A percentile compares a stretch with the other conserved stretches of the same genome.
Evolutionary conservation across 352 stramenopile genomes (phyloP).

Genomic region (Globisporangium lucens): DNA sequence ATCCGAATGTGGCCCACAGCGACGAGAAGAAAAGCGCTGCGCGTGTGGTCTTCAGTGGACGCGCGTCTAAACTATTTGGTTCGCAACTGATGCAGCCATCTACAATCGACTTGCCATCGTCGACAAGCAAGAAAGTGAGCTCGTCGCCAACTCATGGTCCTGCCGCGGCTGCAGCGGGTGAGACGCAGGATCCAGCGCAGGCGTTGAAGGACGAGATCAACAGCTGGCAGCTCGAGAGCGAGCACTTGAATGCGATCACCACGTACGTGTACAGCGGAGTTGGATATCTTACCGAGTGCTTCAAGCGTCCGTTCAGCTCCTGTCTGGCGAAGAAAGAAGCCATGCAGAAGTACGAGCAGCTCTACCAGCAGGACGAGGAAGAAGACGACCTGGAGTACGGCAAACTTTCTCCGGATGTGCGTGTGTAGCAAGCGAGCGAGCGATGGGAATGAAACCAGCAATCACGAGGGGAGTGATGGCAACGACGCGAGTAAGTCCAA

Average conservation of each 20-base stretch:
- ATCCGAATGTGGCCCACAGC: slow-evolving; percentile 22
- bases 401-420: slow-evolving; percentile 3
- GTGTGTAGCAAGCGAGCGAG: neutral
- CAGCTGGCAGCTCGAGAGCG: slow-evolving; percentile 31
- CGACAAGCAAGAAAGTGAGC: slow-evolving; percentile 24
- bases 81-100: slow-evolving; percentile 61
- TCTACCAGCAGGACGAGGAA: slow-evolving; percentile 17
- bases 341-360: slow-evolving; percentile 18
- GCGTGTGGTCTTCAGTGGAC: slow-evolving; percentile 63
- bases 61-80: slow-evolving; percentile 71
- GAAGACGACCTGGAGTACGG: slow-evolving; percentile 16
- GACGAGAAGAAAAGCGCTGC: slow-evolving; percentile 28
- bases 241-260: slow-evolving; percentile 5
- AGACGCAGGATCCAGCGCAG: slow-evolving; percentile 28
- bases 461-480: neutral
- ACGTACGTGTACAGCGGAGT: neutral
- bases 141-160: neutral
- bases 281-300: slow-evolving; percentile 4
- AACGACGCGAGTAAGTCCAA: neutral
- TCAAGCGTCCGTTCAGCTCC: slow-evolving; percentile 13
- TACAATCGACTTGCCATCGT: slow-evolving; percentile 44
- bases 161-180: slow-evolving; percentile 26
- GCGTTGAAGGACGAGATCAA: slow-evolving; percentile 45
- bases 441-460: neutral
- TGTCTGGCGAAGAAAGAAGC: slow-evolving; percentile 15